Evolutionary conservation across 1,139 yeast genomes (phyloP).

Genomic region (Scheffersomyces titani): DNA sequence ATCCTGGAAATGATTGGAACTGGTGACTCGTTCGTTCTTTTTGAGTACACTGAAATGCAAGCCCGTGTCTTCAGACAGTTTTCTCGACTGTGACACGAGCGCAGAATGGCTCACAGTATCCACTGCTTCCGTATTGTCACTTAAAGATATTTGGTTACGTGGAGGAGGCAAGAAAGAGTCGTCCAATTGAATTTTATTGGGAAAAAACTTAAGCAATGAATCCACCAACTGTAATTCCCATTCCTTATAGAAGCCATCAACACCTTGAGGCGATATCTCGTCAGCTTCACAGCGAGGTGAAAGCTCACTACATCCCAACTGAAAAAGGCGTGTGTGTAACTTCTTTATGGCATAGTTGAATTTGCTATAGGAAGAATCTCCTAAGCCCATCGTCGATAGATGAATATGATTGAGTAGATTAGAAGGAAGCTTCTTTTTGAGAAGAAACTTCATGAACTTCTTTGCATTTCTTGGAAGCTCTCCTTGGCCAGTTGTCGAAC

Average conservation of each 20-base stretch:
- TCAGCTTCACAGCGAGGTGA: constrained; percentile 85
- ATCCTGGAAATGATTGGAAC: constrained; percentile 82
- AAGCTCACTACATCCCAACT: constrained; percentile 78
- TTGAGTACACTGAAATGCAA: constrained; percentile 41
- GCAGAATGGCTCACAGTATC: background rate
- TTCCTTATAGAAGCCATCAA: constrained; percentile 73
- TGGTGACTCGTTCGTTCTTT: constrained; percentile 62
- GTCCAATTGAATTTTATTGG: constrained; percentile 36
- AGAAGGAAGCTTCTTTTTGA: constrained; percentile 65
- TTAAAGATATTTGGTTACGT: constrained; percentile 24
- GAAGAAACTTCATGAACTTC: constrained; percentile 71
- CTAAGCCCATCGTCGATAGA: constrained; percentile 82
- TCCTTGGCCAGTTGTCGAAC: constrained; percentile 97
- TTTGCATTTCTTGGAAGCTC: constrained; percentile 80
- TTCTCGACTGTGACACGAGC: constrained; percentile 5
- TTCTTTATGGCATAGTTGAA: constrained; percentile 86
- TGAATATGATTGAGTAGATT: constrained; percentile 62
- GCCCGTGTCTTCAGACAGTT: constrained; percentile 1
- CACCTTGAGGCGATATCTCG: constrained; percentile 78
- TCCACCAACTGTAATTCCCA: constrained; percentile 63
- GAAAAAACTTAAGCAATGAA: constrained; percentile 40
- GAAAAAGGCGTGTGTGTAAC: constrained; percentile 72
- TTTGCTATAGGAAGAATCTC: constrained; percentile 90
- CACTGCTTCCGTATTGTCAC: background rate
- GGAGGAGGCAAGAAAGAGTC: constrained; percentile 48